Base-by-base conservation (phyloP, 2,329 filamentous ascomycete genomes). In the Fusarium sarcochroum region DNA sequence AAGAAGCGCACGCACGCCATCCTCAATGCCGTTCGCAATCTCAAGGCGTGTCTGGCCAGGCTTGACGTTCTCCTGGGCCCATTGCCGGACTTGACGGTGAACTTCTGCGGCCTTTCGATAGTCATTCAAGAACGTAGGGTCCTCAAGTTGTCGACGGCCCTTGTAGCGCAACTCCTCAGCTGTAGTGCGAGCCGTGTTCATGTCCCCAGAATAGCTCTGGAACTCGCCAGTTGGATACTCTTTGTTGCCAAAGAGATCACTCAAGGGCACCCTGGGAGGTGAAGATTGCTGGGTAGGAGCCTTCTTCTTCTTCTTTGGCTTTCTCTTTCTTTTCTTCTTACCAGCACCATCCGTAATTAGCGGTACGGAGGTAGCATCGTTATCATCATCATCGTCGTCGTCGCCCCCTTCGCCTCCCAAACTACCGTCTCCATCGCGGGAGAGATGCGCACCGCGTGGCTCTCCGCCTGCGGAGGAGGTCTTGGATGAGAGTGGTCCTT, bases 1-100 rank as follows among this genome's bases (percentile, higher is more conserved):
- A 14, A 91, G 88, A 66, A 96, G 80, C 9, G 90, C 87, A 65
- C 93, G 87, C 23, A 94, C 91, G 41, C 91, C 87, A 74, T 94
- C 90, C 73, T 96, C 93, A 70, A 96, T 95, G 6, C 91, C 91
- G 70, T 92, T 89, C 2, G 92, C 92, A 66, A 96, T 93, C 74
- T 93, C 90, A 3, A 87, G 91, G 73, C 96, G 81, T 2, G 86
- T 87, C 82, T 92, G 89, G 23, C 93, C 93, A 0, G 93, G 93
- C 80, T 93, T 92, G 76, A 94, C 92, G 73, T 86, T 90, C 66
- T 90, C 88, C 77, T 92, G 91, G 1, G 91, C 92, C 87, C 91
- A 94, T 76, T 92, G 89, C 41, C 93, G 89, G 42, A 94, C 92
- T 75, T 96, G 91, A 52, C 93, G 89, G 76, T 96, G 93, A 6